Evolutionary conservation across 805 yeast species (phyloP), one percentile per base, ranked within the genome.

Genomic region (Metschnikowia lachancei): DNA sequence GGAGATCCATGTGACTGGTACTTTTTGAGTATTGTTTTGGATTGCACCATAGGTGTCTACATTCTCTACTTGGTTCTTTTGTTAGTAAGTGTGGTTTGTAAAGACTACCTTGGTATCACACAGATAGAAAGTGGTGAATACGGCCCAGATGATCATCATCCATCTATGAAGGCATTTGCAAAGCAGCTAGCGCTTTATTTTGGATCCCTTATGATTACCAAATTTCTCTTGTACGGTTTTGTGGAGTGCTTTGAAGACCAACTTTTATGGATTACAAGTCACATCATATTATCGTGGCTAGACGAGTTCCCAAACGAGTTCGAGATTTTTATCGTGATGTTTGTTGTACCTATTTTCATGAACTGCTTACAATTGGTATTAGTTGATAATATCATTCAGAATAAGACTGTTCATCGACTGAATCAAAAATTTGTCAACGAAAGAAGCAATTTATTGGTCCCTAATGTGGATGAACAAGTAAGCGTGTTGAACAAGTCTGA

Each of bases 1-100:
- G 61, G 57, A 40, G 83, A 83, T 51, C 95, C 96, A 7, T 94
- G 98, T 65, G 92, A 88, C 56, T 94, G 97, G 94, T 92, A 94
- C 69, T 92, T 92, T 60, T 70, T 94, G 45, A 92, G 87, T 58
- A 77, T 92, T 32, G 74, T 92, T 24, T 78, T 92, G 61, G 99
- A 92, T 64, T 91, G 98, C 35, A 92, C 99, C 0, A 76, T 91
- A 6, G 99, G 99, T 0, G 92, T 92, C 2, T 95, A 95, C 6
- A 78, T 92, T 2, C 72, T 91, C 24, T 76, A 76, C 48, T 50
- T 72, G 2, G 70, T 82, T 1, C 84, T 83, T 60, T 66, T 63
- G 13, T 44, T 72, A 2, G 77, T 79, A 17, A 70, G 69, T 51
- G 59, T 58, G 28, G 55, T 75, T 2, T 74, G 79, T 18, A 66